phyloP scores from a whole-genome alignment of 2,329 filamentous ascomycete species.

The Epichloe scottii region DNA sequence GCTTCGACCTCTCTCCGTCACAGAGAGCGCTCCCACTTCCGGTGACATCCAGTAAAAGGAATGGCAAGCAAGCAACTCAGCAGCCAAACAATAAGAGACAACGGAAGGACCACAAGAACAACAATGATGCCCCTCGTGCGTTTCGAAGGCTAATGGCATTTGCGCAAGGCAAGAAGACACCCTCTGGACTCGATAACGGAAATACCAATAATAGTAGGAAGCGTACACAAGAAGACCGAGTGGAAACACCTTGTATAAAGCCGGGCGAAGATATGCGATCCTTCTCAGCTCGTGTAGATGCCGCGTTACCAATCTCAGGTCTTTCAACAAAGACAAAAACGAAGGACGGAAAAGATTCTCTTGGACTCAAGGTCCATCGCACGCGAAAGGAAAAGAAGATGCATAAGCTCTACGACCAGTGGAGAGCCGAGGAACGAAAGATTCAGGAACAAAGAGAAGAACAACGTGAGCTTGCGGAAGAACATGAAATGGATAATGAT shows the following conservation, averaged over 20 bases:
- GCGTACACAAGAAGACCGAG: constrained; percentile 12
- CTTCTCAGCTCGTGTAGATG: constrained; percentile 73
- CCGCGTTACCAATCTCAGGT: constrained; percentile 63
- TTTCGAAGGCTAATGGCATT: constrained; percentile 79
- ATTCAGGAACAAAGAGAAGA: constrained; percentile 53
- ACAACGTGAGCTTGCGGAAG: constrained; percentile 50
- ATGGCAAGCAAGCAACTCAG: constrained; percentile 17
- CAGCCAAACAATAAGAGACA: constrained; percentile 31
- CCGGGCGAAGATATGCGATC: constrained; percentile 76
- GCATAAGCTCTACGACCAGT: constrained; percentile 68
- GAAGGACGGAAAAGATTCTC: constrained; percentile 48
- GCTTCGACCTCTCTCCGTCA: constrained; percentile 36
- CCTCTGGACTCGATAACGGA: constrained; percentile 63
- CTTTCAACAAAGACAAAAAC: constrained; percentile 48
- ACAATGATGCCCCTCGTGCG: constrained; percentile 76
- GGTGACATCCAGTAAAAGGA: constrained; percentile 21
- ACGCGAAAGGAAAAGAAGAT: constrained; percentile 81
- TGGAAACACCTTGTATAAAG: constrained; percentile 52
- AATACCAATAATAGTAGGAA: constrained; percentile 11
- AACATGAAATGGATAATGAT: constrained; percentile 47
- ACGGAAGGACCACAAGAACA: constrained; percentile 31
- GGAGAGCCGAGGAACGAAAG: constrained; percentile 54
- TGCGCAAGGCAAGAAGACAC: constrained; percentile 45
- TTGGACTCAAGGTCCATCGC: constrained; percentile 52
- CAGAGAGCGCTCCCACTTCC: constrained; percentile 40